Evolutionary conservation across 192 early-diverging fungal genomes (phyloP), one percentile per base, ranked within the genome.

Genomic region (Backusella psychrophila): DNA sequence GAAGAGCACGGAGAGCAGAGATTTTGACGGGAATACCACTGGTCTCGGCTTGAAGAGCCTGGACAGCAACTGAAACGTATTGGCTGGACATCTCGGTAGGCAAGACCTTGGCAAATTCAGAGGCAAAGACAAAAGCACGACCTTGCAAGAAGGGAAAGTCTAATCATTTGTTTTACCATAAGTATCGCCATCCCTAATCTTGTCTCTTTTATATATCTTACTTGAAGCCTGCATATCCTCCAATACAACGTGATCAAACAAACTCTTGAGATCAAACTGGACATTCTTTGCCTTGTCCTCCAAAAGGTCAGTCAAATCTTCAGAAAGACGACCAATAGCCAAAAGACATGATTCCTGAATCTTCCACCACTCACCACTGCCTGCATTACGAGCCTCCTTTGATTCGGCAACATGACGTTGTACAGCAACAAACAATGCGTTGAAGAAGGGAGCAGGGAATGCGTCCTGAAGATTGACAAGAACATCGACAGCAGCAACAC

Each of bases 71-170:
- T 26, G 85, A 78, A 52, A 97, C 87, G 82, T 94, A 96, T 49
- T 94, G 90, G 2, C 80, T 68, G 2, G 92, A 86, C 33, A 95
- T 85, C 15, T 90, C 81, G 1, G 84, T 66, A 15, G 94, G 94
- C 33, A 96, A 82, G 21, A 90, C 85, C 12, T 87, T 83, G 19
- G 92, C 90, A 87, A 95, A 94, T 76, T 92, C 88, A 63, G 91
- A 92, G 2, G 93, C 89, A 88, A 97, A 96, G 19, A 96, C 92
- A 69, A 99, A 89, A 1, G 95, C 91, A 15, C 97, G 95, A 4
- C 96, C 96, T 81, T 96, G 94, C 73, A 94, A 87, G 80, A 95
- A 95, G 8, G 97, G 97, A 53, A 75, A 84, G 8, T 90, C 90
- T 86, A 59, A 39, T 26, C 36, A 63, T 63, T 39, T 12, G 23